Base-by-base conservation (phyloP, 306 rosid genomes). In the Medicago arabica region DNA sequence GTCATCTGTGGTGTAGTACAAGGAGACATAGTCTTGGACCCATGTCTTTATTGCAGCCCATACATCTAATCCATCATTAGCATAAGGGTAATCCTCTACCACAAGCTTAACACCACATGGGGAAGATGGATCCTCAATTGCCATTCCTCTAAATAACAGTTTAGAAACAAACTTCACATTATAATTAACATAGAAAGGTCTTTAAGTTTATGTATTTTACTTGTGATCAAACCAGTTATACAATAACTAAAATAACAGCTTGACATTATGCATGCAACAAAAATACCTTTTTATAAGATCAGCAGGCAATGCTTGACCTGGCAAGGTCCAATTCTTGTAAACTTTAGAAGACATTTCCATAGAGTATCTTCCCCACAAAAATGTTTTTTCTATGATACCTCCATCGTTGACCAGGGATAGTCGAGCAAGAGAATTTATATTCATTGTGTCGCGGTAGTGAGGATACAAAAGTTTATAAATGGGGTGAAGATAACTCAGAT, bases 71-170 rank as follows among this genome's bases (percentile, higher is more conserved):
- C 89, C 92, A 75, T 88, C 88, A 47, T 61, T 84, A 4, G 88
- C 89, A 66, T 75, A 88, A 10, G 90, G 92, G 34, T 88, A 88
- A 79, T 90, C 95, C 41, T 90, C 88, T 5, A 89, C 72, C 74
- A 82, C 71, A 1, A 89, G 87, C 66, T 80, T 82, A 80, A 89
- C 55, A 31, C 95, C 95, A 8, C 80, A 80, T 8, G 89, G 88
- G 12, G 82, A 70, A 19, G 67, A 57, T 43, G 79, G 73, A 77
- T 89, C 95, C 85, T 83, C 80, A 25, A 76, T 36, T 16, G 90
- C 95, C 78, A 89, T 72, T 77, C 92, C 95, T 83, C 92, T 89
- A 46, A 54, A 74, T 69, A 63, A 49, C 67, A 44, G n/a, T 57
- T 68, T 3, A 77, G 44, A 78, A 18, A 40, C 70, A 28, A 57